Conservation (phyloP, 108 stramenopile species). For the Aureococcus anophagefferens region DNA sequence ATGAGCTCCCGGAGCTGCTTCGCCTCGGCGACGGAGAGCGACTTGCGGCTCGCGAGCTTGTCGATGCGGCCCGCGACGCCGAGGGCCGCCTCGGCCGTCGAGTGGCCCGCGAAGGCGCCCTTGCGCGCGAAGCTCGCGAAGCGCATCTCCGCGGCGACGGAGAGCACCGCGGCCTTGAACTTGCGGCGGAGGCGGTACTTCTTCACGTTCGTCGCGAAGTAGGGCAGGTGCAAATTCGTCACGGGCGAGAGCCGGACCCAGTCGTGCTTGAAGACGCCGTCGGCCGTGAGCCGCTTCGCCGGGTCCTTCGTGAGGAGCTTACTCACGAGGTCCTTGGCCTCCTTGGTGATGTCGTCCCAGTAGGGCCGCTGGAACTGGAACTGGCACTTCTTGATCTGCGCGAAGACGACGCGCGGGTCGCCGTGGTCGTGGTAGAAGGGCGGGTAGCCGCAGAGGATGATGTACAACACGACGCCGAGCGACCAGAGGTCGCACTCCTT, state of each 20-base stretch:
- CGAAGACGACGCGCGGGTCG: no score
- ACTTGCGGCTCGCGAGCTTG: no score
- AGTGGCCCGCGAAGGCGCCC: no score
- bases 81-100: no score
- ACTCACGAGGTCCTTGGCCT: slow-evolving; percentile 46
- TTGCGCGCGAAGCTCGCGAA: no score
- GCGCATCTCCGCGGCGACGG: slow-evolving; percentile 43
- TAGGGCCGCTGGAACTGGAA: slow-evolving; percentile 44
- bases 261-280: slow-evolving; percentile 57
- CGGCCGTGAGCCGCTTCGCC: slow-evolving; percentile 46
- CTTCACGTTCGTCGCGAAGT: slow-evolving; percentile 10
- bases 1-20: no score
- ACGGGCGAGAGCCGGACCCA: slow-evolving; percentile 43
- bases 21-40: no score
- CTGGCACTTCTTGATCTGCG: slow-evolving; percentile 12
- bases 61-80: no score
- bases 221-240: background rate
- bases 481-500: slow-evolving; percentile 54
- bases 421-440: slow-evolving; percentile 30
- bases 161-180: slow-evolving; percentile 54
- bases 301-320: slow-evolving; percentile 47
- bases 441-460: slow-evolving; percentile 54
- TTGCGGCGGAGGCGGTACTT: slow-evolving; percentile 59
- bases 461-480: slow-evolving; percentile 60
- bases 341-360: slow-evolving; percentile 42